Evolutionary conservation across 805 yeast species (phyloP).

Genomic region (Candida argentea): DNA sequence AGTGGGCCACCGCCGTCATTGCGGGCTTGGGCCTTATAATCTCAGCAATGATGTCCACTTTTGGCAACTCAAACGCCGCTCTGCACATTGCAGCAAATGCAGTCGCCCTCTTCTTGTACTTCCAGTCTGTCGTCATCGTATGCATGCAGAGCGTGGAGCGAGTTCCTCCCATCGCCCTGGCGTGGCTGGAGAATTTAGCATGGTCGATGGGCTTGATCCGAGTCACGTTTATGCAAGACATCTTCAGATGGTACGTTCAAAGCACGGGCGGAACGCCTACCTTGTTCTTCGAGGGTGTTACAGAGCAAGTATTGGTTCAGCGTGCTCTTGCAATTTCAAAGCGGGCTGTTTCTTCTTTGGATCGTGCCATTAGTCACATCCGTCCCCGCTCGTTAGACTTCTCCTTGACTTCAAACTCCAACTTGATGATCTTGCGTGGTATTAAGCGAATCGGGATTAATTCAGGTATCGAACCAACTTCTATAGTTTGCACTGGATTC

Average conservation of each 20-base stretch:
- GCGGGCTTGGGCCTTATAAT: constrained; percentile 81
- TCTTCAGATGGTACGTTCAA: constrained; percentile 77
- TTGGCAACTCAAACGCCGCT: constrained; percentile 84
- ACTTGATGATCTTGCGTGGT: constrained; percentile 69
- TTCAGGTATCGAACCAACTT: constrained; percentile 71
- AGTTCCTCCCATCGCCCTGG: constrained; percentile 84
- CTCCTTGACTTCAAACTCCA: constrained; percentile 38
- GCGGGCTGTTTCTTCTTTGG: constrained; percentile 22
- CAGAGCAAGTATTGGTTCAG: constrained; percentile 67
- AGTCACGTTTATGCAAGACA: constrained; percentile 71
- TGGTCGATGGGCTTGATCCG: constrained; percentile 93
- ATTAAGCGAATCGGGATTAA: constrained; percentile 73
- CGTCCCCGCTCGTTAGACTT: constrained; percentile 25
- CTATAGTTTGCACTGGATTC: constrained; percentile 78
- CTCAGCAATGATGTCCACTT: constrained; percentile 73
- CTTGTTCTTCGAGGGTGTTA: constrained; percentile 49
- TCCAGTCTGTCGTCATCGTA: constrained; percentile 79
- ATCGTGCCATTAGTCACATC: constrained; percentile 5
- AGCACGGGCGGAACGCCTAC: constrained; percentile 85
- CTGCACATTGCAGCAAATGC: constrained; percentile 84
- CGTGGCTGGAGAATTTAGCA: constrained; percentile 87
- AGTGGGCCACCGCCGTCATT: constrained; percentile 90
- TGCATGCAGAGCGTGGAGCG: constrained; percentile 78
- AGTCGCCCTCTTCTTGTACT: constrained; percentile 72
- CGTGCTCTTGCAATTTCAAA: constrained; percentile 16